Evolutionary conservation across 495 filamentous ascomycete genomes (phyloP).

Genomic region (Lasiosphaeria ovina): DNA sequence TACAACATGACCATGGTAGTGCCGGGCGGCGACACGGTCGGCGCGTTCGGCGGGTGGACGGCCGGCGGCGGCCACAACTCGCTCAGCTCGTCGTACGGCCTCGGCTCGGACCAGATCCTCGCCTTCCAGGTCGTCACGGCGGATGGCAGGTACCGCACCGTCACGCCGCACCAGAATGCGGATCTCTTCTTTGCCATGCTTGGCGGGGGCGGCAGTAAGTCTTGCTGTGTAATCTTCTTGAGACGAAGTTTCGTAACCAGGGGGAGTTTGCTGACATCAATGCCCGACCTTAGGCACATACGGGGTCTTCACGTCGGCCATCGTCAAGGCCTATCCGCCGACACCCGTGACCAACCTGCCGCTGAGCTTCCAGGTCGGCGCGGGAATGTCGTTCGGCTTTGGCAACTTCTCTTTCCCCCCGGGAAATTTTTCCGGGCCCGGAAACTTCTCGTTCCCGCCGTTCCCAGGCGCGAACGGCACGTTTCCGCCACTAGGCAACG

Average conservation of each 20-base stretch:
- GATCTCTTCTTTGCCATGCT: conserved; percentile 58
- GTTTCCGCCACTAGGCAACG: conserved; percentile 22
- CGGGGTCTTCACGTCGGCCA: conserved; percentile 51
- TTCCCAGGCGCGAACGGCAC: conserved; percentile 6
- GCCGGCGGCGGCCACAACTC: conserved; percentile 52
- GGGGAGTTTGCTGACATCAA: background rate
- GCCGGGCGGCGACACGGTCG: conserved; percentile 42
- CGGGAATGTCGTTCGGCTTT: background rate
- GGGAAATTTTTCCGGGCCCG: background rate
- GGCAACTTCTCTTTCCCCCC: conserved; percentile 31
- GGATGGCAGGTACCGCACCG: conserved; percentile 50
- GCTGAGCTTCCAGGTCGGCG: conserved; percentile 18
- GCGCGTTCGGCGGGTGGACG: conserved; percentile 35
- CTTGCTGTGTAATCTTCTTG: background rate
- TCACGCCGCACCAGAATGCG: conserved; percentile 43
- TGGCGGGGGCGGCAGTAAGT: conserved; percentile 45
- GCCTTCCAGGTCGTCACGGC: conserved; percentile 54
- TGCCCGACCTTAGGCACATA: conserved; percentile 42
- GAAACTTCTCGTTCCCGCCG: conserved; percentile 8
- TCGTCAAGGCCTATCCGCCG: conserved; percentile 41
- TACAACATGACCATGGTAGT: conserved; percentile 37
- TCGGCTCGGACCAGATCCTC: conserved; percentile 51
- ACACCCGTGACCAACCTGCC: conserved; percentile 27
- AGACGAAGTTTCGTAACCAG: background rate
- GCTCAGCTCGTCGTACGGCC: conserved; percentile 50